A percentile compares a stretch with the other conserved stretches of the same genome.
These are phyloP conservation scores for Calonectria hawksworthii DNA, from an alignment of 2,329 filamentous ascomycete genomes.

Conservation along the genomic window DNA sequence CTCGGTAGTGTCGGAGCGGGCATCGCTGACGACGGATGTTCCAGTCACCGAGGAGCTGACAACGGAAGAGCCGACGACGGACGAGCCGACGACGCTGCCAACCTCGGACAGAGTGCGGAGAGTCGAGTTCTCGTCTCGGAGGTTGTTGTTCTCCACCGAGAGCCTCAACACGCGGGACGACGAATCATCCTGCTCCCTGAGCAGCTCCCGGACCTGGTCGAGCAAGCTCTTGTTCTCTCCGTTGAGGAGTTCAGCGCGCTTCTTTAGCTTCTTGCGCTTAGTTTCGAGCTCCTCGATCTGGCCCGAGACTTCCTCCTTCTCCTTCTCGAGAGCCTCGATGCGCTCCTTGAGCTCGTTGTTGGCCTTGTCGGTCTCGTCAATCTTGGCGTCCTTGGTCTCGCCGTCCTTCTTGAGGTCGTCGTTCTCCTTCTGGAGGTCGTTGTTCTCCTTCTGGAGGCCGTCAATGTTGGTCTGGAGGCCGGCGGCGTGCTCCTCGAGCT, in stretches of 20 bases:
- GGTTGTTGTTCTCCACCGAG: conserved; percentile 37
- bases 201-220: conserved; percentile 35
- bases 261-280: conserved; percentile 44
- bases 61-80: conserved; percentile 35
- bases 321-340: conserved; percentile 41
- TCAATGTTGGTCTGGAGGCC: conserved; percentile 18
- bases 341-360: conserved; percentile 42
- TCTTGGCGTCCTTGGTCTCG: conserved; percentile 41
- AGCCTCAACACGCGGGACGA: conserved; percentile 41
- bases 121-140: conserved; percentile 42
- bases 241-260: conserved; percentile 38
- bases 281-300: conserved; percentile 40
- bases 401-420: conserved; percentile 39
- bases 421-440: conserved; percentile 33
- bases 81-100: conserved; percentile 37
- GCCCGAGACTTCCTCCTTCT: conserved; percentile 40
- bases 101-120: conserved; percentile 37
- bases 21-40: conserved; percentile 27
- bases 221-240: conserved; percentile 36
- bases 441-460: conserved; percentile 30
- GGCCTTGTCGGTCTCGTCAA: conserved; percentile 38
- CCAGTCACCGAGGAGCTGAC: conserved; percentile 36
- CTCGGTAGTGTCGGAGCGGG: conserved; percentile 41
- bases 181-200: conserved; percentile 43
- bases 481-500: conserved; percentile 29